These are phyloP conservation scores for Patellaria atrata DNA, from an alignment of 495 filamentous ascomycete genomes.

Conservation along the genomic window DNA sequence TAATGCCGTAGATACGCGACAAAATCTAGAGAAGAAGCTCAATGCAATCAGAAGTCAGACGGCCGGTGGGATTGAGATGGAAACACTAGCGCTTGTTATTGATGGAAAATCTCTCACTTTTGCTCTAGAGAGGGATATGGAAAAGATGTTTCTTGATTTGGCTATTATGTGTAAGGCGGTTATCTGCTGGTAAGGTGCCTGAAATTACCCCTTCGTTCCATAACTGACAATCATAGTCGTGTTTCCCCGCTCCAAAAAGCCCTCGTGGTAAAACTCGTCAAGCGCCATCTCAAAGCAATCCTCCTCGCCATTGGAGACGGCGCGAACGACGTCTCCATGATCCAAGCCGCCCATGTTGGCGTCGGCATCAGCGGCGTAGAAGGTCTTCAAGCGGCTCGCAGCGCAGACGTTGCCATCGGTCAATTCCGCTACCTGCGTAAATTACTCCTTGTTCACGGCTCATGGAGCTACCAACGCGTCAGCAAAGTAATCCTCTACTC, in stretches of 20 bases:
- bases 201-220: background rate
- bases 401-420: constrained; percentile 88
- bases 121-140: constrained; percentile 85
- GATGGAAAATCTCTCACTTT: constrained; percentile 92
- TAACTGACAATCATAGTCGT: constrained; percentile 39
- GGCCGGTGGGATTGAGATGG: constrained; percentile 57
- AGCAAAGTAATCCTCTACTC: constrained; percentile 95
- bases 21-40: constrained; percentile 84
- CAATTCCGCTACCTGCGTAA: constrained; percentile 96
- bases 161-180: constrained; percentile 96
- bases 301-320: constrained; percentile 94
- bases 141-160: constrained; percentile 85
- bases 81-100: constrained; percentile 86
- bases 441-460: constrained; percentile 85
- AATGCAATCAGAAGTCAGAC: constrained; percentile 70
- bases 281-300: constrained; percentile 83
- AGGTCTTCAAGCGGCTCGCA: constrained; percentile 95
- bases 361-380: constrained; percentile 96
- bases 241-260: constrained; percentile 99
- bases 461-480: constrained; percentile 96
- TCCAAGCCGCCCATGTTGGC: constrained; percentile 96
- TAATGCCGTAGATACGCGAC: constrained; percentile 52
- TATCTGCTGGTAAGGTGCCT: constrained; percentile 62
- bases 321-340: constrained; percentile 99
- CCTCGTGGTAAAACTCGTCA: constrained; percentile 95